Conservation (phyloP, 2,329 filamentous ascomycete species). For the Celoporthe dispersa region DNA sequence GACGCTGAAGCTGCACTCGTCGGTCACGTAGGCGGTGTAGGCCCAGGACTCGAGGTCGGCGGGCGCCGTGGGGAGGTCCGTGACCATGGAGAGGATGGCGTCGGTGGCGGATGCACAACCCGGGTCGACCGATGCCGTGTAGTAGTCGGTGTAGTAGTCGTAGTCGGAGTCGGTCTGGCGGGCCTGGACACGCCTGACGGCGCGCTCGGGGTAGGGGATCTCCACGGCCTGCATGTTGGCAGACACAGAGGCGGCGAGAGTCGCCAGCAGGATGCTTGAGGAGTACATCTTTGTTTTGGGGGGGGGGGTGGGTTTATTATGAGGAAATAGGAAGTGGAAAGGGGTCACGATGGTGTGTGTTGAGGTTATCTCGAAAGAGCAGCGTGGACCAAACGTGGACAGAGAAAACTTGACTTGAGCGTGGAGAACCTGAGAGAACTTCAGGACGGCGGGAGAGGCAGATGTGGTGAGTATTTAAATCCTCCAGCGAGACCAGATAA, state of each 20-base stretch:
- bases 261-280: conserved; percentile 33
- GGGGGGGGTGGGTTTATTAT: too few species aligned
- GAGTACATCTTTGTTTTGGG: conserved; percentile 34
- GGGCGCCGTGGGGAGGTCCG: conserved; percentile 34
- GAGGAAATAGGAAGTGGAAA: not conserved
- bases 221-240: conserved; percentile 30
- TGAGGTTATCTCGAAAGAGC: not conserved
- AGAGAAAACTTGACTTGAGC: not conserved
- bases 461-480: not conserved
- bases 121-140: not conserved
- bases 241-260: conserved; percentile 33
- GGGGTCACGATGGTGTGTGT: not conserved
- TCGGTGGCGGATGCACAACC: conserved; percentile 18
- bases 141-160: not conserved
- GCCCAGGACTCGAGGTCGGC: conserved; percentile 32
- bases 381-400: not conserved
- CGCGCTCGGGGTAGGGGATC: conserved; percentile 16
- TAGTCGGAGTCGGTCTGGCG: conserved; percentile 34
- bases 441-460: not conserved
- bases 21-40: conserved; percentile 29
- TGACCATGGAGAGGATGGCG: conserved; percentile 31
- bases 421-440: not conserved
- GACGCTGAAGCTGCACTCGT: conserved; percentile 35
- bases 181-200: conserved; percentile 30
- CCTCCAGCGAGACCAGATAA: not conserved